These are phyloP conservation scores for Lachnellula willkommii DNA, from an alignment of 2,329 filamentous ascomycete species.

Conservation along the genomic window DNA sequence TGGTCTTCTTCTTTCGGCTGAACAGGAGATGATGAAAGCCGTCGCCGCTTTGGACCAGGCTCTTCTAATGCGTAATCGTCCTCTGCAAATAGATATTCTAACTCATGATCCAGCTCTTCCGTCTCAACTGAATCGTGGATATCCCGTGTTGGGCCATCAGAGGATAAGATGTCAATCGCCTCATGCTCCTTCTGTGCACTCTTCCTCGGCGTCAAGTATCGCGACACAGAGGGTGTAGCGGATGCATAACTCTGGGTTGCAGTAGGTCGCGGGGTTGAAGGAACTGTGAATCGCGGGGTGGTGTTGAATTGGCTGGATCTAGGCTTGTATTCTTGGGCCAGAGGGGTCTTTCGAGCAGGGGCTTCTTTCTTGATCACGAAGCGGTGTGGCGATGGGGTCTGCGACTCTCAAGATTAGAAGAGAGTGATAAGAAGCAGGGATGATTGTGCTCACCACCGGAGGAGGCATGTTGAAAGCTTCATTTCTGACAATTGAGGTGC, in stretches of 20 bases:
- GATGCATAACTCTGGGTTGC: conserved; percentile 19
- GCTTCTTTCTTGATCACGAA: conserved; percentile 31
- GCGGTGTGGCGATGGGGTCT: conserved; percentile 36
- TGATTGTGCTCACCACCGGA: conserved; percentile 25
- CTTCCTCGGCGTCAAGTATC: conserved; percentile 25
- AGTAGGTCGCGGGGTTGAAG: conserved; percentile 26
- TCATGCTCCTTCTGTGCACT: conserved; percentile 16
- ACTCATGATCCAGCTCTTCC: conserved; percentile 15
- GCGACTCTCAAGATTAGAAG: conserved; percentile 10
- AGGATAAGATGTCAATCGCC: conserved; percentile 20
- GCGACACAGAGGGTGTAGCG: conserved; percentile 24
- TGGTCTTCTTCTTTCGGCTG: conserved; percentile 1
- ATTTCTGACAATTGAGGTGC: conserved; percentile 8
- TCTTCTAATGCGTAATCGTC: conserved; percentile 21
- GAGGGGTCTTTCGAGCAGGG: conserved; percentile 16
- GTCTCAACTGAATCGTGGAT: conserved; percentile 27
- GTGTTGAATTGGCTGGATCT: conserved; percentile 30
- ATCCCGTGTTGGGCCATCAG: conserved; percentile 15
- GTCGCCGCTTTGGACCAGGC: conserved; percentile 25
- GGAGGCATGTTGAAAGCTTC: conserved; percentile 27
- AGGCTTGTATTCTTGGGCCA: conserved; percentile 22
- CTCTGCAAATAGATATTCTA: conserved; percentile 15
- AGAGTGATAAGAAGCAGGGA: neutral
- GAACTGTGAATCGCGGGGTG: conserved; percentile 31
- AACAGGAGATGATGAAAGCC: conserved; percentile 22